A percentile compares a stretch with the other conserved stretches of the same genome.
Conservation (phyloP, 1,139 yeast genomes). For the Hansenula sp. region DNA sequence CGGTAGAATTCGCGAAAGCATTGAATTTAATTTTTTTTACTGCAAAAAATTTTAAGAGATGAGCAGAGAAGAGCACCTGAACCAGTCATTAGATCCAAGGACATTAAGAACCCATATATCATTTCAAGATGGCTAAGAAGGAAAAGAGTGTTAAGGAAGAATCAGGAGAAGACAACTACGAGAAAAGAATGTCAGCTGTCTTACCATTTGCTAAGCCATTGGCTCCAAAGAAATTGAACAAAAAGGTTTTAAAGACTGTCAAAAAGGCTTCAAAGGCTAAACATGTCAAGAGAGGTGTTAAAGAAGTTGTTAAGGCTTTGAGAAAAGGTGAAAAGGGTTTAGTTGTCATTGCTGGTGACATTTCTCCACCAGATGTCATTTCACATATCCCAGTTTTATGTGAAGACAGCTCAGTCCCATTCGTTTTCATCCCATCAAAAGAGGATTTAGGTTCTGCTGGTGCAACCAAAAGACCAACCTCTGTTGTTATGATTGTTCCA, state of each 20-base stretch:
- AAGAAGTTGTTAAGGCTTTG: conserved; percentile 96
- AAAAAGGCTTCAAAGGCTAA: conserved; percentile 97
- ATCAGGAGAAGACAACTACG: conserved; percentile 74
- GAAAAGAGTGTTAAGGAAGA: conserved; percentile 39
- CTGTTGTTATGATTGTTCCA: conserved; percentile 96
- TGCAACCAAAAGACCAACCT: conserved; percentile 98
- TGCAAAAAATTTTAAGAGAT: conserved; percentile 2
- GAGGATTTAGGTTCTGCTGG: conserved; percentile 99
- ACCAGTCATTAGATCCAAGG: too few relatives aligned
- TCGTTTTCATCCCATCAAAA: conserved; percentile 89
- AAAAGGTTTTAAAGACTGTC: conserved; percentile 91
- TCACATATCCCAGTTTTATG: conserved; percentile 97
- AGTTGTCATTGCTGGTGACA: conserved; percentile 95
- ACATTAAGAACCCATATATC: not conserved
- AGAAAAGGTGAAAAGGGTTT: conserved; percentile 98
- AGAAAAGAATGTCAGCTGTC: conserved; percentile 82
- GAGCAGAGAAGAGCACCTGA: not conserved
- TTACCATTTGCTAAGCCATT: conserved; percentile 92
- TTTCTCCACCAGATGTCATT: conserved; percentile 95
- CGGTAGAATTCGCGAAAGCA: conserved; percentile 1
- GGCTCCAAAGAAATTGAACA: conserved; percentile 94
- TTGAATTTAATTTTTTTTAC: not conserved
- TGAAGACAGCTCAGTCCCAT: conserved; percentile 91
- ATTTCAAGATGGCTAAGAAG: conserved; percentile 48
- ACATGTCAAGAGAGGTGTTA: conserved; percentile 98